phyloP scores from a whole-genome alignment of 192 early-diverging fungal genomes.

The Backusella tarrabulga region DNA sequence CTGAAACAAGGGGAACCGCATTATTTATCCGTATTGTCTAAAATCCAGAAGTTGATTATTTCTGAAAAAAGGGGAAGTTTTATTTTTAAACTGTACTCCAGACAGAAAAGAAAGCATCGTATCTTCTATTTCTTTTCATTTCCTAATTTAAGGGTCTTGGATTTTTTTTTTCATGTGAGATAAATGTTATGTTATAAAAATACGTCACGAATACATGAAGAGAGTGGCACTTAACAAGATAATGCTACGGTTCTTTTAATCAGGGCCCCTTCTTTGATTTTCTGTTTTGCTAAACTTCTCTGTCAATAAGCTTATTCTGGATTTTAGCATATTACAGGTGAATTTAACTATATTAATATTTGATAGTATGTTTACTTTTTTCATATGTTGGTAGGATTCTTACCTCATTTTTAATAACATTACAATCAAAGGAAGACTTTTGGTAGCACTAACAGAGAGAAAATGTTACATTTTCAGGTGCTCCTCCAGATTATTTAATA shows the following conservation, averaged over 20 bases:
- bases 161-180: conserved; percentile 5
- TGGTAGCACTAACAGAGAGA: neutral
- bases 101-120: neutral
- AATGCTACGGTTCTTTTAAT: neutral
- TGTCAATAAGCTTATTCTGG: neutral
- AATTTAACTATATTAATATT: neutral
- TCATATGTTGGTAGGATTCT: neutral
- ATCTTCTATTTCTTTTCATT: neutral
- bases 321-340: neutral
- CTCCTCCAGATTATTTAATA: neutral
- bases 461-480: neutral
- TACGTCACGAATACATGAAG: neutral
- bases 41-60: neutral
- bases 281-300: neutral
- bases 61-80: neutral
- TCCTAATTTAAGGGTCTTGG: neutral
- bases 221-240: neutral
- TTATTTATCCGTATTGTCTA: neutral
- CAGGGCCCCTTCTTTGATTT: neutral
- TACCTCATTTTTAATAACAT: neutral
- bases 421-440: neutral
- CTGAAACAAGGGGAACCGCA: neutral
- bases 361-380: neutral
- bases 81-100: neutral
- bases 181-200: neutral